Evolutionary conservation across 2,329 filamentous ascomycete genomes (phyloP).

Genomic region (Aspergillus sp.): DNA sequence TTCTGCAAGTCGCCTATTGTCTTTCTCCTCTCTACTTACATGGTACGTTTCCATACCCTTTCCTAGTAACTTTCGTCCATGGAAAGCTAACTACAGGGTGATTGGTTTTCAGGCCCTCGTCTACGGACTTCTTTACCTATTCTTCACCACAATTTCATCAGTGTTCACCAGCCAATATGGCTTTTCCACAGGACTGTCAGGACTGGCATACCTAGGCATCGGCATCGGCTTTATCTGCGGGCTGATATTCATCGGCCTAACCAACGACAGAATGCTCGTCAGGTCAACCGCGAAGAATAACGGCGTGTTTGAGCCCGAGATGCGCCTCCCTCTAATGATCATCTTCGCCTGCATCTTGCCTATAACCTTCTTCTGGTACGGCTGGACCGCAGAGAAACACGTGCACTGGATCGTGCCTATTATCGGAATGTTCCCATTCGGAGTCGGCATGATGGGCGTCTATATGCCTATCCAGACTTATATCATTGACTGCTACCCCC

Average conservation of each 20-base stretch:
- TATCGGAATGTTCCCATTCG: conserved; percentile 58
- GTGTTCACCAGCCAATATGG: conserved; percentile 52
- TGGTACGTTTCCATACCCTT: conserved; percentile 16
- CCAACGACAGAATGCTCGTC: conserved; percentile 34
- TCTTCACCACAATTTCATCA: conserved; percentile 54
- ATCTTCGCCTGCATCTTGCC: conserved; percentile 55
- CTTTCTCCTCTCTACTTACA: conserved; percentile 52
- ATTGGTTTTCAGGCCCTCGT: conserved; percentile 37
- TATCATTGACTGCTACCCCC: conserved; percentile 57
- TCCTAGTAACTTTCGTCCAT: no score
- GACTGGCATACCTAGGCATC: conserved; percentile 51
- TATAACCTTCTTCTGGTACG: conserved; percentile 57
- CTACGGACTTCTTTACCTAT: conserved; percentile 57
- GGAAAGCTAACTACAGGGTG: no score
- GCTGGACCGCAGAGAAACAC: conserved; percentile 55
- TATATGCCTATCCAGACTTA: conserved; percentile 62
- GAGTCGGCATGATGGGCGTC: conserved; percentile 54
- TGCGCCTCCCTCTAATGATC: conserved; percentile 56
- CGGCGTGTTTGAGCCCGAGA: conserved; percentile 46
- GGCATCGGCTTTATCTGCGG: conserved; percentile 45
- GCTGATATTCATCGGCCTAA: conserved; percentile 35
- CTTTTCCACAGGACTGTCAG: conserved; percentile 48
- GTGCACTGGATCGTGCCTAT: conserved; percentile 62
- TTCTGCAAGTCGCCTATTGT: conserved; percentile 55
- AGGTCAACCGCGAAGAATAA: conserved; percentile 37